Conservation (phyloP, 257 asterid species). For the Ehretia macrophylla region DNA sequence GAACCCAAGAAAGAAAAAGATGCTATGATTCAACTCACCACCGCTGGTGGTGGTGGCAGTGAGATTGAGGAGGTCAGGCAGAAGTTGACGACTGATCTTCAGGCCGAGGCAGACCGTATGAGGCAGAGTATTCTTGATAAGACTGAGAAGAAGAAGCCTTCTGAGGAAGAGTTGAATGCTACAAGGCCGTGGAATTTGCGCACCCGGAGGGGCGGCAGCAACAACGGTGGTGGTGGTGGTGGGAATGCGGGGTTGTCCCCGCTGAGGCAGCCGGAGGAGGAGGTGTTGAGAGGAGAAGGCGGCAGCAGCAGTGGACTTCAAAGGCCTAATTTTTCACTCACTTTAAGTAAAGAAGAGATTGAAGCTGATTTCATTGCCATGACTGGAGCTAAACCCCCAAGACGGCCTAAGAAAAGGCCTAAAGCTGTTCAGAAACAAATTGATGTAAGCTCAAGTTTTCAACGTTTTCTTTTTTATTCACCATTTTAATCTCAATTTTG, state of each 20-base stretch:
- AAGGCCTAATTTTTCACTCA: neutral
- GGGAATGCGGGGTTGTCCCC: neutral
- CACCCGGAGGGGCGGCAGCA: neutral
- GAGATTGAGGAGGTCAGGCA: conserved; percentile 9
- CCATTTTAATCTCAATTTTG: no score
- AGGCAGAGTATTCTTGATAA: neutral
- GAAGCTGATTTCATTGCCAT: conserved; percentile 16
- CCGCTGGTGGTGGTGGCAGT: neutral
- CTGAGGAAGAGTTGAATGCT: conserved; percentile 3
- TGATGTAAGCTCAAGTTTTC: conserved; percentile 2
- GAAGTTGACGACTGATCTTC: conserved; percentile 7
- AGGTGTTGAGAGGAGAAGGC: neutral
- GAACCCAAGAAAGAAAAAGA: neutral
- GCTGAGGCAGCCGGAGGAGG: neutral
- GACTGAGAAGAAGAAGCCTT: neutral
- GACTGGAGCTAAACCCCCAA: conserved; percentile 20
- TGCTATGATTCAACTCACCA: neutral
- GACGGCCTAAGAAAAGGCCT: conserved; percentile 10
- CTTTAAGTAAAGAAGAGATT: conserved; percentile 17
- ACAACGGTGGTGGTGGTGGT: neutral
- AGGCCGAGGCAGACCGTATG: neutral
- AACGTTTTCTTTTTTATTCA: neutral
- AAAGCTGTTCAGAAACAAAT: conserved; percentile 9
- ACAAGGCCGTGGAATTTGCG: conserved; percentile 4
- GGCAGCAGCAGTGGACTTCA: neutral